Evolutionary conservation across 495 filamentous ascomycete species (phyloP), one percentile per base, ranked within the genome.

Genomic region (Podospora pseudopauciseta): DNA sequence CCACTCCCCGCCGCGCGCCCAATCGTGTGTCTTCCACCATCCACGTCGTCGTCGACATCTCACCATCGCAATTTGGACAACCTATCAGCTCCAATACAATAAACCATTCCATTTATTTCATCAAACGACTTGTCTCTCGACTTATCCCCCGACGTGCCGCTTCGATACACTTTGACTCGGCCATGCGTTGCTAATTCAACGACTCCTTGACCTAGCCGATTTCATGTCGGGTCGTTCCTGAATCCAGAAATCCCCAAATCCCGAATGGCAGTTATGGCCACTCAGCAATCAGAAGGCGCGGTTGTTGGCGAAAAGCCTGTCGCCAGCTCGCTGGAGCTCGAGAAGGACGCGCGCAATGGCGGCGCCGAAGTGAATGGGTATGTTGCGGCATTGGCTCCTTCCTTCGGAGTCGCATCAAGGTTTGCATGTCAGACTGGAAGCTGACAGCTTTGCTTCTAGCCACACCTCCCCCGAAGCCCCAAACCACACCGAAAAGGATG

Each of bases 221-320:
- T 77, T 78, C 53, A 76, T 78, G 76, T 77, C 78, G 77, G 76
- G 65, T 65, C 66, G 56, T 54, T 19, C n/a, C 53, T 73, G 67
- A 71, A 53, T 55, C 55, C 59, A 62, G 55, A 28, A 1, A 28
- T 15, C 19, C n/a, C 7, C 74, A 68, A 27, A 66, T 55, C 63
- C 63, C 73, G 80, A 75, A 83, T 86, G 82, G 80, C 81, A 78
- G 78, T 82, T 64, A 87, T 89, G 85, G 80, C 84, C n/a, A 82
- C 86, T 65, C 80, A 79, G 54, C 77, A 80, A 26, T 71, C 81
- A 65, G 82, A 86, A 66, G 75, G 74, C 57, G 72, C 77, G 70
- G 70, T 80, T 66, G 76, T 83, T 55, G 81, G 84, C 68, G 79
- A 81, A 65, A 87, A 85, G 77, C 75, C 77, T 20, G 75, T 81